Base-by-base conservation (phyloP, 2,329 filamentous ascomycete species). In the Botrytis sinoallii region DNA sequence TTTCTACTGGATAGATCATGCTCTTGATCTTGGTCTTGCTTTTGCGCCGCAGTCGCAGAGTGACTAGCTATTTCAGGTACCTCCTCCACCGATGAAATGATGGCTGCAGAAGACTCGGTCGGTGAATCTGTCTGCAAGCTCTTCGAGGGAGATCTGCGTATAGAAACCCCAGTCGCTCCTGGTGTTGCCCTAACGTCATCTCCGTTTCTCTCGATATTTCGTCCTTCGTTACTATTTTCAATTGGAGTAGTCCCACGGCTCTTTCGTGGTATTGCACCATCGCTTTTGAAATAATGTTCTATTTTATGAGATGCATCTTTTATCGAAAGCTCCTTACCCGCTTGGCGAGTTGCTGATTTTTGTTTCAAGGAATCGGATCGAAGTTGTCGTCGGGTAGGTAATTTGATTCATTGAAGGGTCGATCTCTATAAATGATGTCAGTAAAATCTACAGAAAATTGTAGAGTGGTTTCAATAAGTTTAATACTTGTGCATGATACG, bases 381-480 rank as follows among this genome's bases (percentile, higher is more conserved):
- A 68, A 84, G 81, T 76, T 82, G 82, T 73, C 84, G 85, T 75
- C 85, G 85, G 72, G 83, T 75, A 68, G 88, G 88, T 74, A 90
- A 78, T 83, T 86, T 68, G 83, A 82, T 79, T 89, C 87, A 78
- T 86, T 85, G 59, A 90, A 82, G 74, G 82, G 83, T 69, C 84
- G 83, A 73, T 85, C 84, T 81, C 86, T 87, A 79, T 60, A 73
- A 69, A 67, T 64, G 44, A 72, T 70, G 79, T 82, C 79, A 79
- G 77, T 71, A 72, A 72, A 59, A 38, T 46, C 35, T 46, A 61
- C 25, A 40, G 14, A 7, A 7, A 74, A 63, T 64, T 52, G 52
- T 16, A 46, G 44, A 61, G 69, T 42, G 9, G 18, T 46, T 38
- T 25, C 32, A 35, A 44, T 38, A 69, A 48, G 3, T 32, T 48